Conservation (phyloP, 805 yeast species). For the Kodamaea hsintzibuensis region DNA sequence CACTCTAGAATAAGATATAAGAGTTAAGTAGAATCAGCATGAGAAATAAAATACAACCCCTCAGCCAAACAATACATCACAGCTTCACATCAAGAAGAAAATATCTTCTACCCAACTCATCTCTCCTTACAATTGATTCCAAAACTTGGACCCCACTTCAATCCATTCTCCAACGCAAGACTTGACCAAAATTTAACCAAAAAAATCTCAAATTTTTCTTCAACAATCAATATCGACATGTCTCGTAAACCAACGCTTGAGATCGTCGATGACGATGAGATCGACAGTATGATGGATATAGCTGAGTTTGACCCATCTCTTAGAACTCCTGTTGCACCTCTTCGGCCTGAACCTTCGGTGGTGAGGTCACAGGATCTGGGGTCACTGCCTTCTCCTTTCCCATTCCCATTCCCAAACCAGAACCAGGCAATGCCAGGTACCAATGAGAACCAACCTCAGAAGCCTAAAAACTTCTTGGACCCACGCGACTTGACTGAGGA, state of each 20-base stretch:
- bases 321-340: conserved; percentile 70
- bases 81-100: no score
- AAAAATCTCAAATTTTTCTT: conserved; percentile 4
- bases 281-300: conserved; percentile 89
- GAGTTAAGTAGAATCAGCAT: no score
- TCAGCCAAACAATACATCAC: no score
- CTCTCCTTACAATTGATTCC: no score
- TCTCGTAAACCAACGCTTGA: conserved; percentile 65
- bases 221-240: conserved; percentile 15
- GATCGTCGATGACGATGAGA: conserved; percentile 79
- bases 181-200: not conserved
- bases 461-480: conserved; percentile 28
- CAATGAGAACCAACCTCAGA: conserved; percentile 3
- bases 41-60: no score
- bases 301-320: conserved; percentile 80
- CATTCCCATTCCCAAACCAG: conserved; percentile 19
- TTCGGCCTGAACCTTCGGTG: conserved; percentile 56
- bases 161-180: not conserved
- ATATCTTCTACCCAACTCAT: no score
- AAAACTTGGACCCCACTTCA: not conserved
- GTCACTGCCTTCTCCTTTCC: conserved; percentile 18
- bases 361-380: conserved; percentile 60
- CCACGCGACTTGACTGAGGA: conserved; percentile 47
- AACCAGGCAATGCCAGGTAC: not conserved
- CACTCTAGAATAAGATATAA: no score